Conservation (phyloP, 805 yeast species). For the Saitoella complicata region DNA sequence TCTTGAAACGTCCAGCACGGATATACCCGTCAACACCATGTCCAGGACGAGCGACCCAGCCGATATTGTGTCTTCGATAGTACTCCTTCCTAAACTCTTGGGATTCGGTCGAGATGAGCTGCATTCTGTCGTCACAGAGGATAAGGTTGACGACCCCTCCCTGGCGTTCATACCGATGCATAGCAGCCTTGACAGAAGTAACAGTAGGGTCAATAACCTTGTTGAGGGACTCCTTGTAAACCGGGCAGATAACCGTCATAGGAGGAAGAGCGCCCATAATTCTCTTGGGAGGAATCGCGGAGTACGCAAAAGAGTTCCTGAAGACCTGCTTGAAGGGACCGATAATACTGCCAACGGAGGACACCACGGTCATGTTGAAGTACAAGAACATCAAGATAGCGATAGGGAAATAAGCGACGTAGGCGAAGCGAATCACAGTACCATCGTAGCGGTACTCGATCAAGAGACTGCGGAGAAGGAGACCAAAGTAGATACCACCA, state of each 20-base stretch:
- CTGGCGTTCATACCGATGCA: constrained; percentile 9
- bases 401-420: constrained; percentile 4
- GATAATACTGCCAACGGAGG: constrained; percentile 3
- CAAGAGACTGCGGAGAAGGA: not conserved
- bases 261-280: constrained; percentile 5
- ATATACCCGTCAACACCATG: constrained; percentile 8
- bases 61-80: constrained; percentile 7
- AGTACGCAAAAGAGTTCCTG: constrained; percentile 5
- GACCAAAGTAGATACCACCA: not conserved
- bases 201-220: constrained; percentile 9
- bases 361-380: constrained; percentile 7
- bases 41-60: constrained; percentile 10
- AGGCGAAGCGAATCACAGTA: no score
- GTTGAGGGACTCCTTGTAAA: constrained; percentile 7
- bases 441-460: no score
- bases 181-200: constrained; percentile 7
- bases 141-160: constrained; percentile 10
- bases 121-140: constrained; percentile 10
- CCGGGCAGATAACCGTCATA: constrained; percentile 9
- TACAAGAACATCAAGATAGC: constrained; percentile 6
- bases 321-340: constrained; percentile 8
- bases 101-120: constrained; percentile 6
- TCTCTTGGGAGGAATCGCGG: constrained; percentile 5
- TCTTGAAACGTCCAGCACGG: constrained; percentile 9
- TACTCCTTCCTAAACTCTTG: constrained; percentile 4